phyloP scores from a whole-genome alignment of 352 stramenopile species.

The Elongisporangium undulatum region DNA sequence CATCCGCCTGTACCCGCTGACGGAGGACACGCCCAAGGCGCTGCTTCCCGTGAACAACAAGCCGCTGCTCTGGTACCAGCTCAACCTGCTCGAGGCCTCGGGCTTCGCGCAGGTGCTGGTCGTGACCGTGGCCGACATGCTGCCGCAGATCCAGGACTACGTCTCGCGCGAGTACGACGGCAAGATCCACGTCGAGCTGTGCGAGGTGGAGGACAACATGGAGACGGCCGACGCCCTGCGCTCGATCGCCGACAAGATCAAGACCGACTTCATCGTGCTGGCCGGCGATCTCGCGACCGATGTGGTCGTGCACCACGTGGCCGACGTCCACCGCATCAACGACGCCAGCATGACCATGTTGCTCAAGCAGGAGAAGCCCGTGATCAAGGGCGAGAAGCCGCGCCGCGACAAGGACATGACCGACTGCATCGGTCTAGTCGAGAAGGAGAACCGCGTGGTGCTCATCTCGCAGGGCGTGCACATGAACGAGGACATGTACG shows the following conservation, averaged over 20 bases:
- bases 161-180: conserved; percentile 73
- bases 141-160: conserved; percentile 73
- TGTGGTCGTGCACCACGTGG: conserved; percentile 74
- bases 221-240: conserved; percentile 75
- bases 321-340: conserved; percentile 79
- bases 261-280: conserved; percentile 79
- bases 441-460: conserved; percentile 68
- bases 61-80: conserved; percentile 79
- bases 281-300: conserved; percentile 78
- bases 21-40: conserved; percentile 72
- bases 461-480: conserved; percentile 67
- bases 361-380: conserved; percentile 45
- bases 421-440: conserved; percentile 70
- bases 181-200: conserved; percentile 75
- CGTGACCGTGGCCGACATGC: conserved; percentile 52
- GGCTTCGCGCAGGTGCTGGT: conserved; percentile 77
- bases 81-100: conserved; percentile 73
- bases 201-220: conserved; percentile 62
- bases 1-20: conserved; percentile 76
- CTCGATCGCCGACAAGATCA: conserved; percentile 70
- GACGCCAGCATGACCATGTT: conserved; percentile 84
- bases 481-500: conserved; percentile 78
- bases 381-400: conserved; percentile 57
- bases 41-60: conserved; percentile 59
- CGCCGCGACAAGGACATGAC: conserved; percentile 78